Conservation (phyloP, 2,329 filamentous ascomycete genomes). For the Penicillium nordicum region DNA sequence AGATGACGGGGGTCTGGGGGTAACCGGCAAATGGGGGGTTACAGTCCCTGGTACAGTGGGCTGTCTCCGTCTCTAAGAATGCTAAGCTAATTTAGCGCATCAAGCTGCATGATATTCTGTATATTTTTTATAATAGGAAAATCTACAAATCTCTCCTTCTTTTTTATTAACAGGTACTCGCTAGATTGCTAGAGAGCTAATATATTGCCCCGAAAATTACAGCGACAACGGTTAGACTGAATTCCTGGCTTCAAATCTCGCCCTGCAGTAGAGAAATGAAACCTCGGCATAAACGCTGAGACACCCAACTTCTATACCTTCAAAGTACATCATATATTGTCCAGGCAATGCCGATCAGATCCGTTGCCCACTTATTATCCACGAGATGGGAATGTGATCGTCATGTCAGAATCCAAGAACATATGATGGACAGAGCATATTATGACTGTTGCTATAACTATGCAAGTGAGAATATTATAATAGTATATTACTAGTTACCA, state of each 20-base stretch:
- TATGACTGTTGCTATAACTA: neutral
- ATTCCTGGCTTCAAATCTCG: slow-evolving; percentile 5
- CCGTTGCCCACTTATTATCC: neutral
- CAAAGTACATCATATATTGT: neutral
- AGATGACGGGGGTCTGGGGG: slow-evolving; percentile 1
- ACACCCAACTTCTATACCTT: slow-evolving; percentile 1
- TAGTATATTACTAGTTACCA: neutral
- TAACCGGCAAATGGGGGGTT: slow-evolving; percentile 3
- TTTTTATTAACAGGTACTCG: neutral
- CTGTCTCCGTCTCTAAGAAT: slow-evolving; percentile 6
- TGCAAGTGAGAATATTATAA: neutral
- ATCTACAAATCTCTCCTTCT: neutral
- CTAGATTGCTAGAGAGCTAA: neutral
- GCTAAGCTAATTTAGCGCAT: neutral
- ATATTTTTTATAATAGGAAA: neutral
- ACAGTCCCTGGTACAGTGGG: slow-evolving; percentile 1
- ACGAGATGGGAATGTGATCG: slow-evolving; percentile 1
- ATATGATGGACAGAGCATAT: neutral
- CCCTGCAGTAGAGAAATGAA: slow-evolving; percentile 7
- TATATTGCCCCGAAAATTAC: neutral
- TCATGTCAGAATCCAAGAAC: neutral
- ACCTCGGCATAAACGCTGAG: slow-evolving; percentile 1
- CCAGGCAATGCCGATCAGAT: neutral
- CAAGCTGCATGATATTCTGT: neutral
- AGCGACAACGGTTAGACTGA: slow-evolving; percentile 7